Evolutionary conservation across 441 rosid species (phyloP).

Genomic region (Codiaeum variegatum): DNA sequence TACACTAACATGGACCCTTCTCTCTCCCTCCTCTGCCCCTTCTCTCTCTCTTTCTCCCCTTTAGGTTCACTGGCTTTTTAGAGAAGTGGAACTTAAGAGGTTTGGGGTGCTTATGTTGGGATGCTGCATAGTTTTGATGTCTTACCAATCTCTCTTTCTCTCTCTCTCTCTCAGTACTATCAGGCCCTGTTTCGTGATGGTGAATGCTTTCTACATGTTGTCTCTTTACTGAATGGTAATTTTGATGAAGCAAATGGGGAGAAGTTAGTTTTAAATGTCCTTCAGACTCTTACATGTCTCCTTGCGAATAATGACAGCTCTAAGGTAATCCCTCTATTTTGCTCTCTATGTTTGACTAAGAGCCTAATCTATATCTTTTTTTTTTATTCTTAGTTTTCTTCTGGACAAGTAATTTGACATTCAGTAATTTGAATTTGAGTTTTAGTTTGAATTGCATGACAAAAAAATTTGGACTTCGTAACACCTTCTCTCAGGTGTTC

Average conservation of each 20-base stretch:
- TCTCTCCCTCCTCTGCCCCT: neutral
- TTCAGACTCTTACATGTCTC: conserved; percentile 79
- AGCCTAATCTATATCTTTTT: neutral
- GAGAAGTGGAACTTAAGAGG: neutral
- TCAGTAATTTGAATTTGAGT: neutral
- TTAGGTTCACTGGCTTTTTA: neutral
- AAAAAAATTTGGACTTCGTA: neutral
- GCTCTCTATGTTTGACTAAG: conserved; percentile 10
- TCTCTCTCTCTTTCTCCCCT: neutral
- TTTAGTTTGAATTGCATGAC: neutral
- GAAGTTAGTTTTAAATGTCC: conserved; percentile 84
- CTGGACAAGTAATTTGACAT: neutral
- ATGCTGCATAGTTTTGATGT: conserved; percentile 16
- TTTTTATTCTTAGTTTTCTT: neutral
- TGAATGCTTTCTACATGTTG: conserved; percentile 94
- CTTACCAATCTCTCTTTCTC: conserved; percentile 25
- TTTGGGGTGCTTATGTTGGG: neutral
- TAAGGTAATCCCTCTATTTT: conserved; percentile 51
- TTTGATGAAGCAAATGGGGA: conserved; percentile 76
- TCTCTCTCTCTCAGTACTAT: conserved; percentile 57
- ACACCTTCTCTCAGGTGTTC: neutral
- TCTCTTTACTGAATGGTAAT: conserved; percentile 89
- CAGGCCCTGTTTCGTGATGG: conserved; percentile 90
- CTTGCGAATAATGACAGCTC: conserved; percentile 83
- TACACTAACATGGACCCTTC: conserved; percentile 6